These are phyloP conservation scores for Aspergillus sparsus DNA, from an alignment of 495 filamentous ascomycete species.

Conservation along the genomic window DNA sequence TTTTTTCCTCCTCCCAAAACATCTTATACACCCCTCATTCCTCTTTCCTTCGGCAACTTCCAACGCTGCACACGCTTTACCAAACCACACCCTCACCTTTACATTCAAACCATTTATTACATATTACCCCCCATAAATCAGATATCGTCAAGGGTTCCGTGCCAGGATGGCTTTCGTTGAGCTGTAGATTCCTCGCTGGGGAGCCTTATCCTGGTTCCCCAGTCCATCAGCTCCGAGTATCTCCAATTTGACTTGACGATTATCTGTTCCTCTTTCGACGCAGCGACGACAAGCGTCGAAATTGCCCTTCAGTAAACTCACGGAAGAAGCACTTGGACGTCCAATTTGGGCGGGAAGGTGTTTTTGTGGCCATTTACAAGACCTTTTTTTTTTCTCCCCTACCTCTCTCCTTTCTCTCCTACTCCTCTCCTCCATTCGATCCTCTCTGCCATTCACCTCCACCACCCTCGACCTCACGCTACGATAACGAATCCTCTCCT, in stretches of 20 bases:
- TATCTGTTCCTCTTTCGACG: slow-evolving; percentile 63
- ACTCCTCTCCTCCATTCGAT: slow-evolving; percentile 14
- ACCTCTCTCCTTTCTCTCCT: slow-evolving; percentile 17
- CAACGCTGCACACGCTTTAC: slow-evolving; percentile 34
- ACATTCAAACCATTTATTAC: slow-evolving; percentile 29
- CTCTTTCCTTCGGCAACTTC: slow-evolving; percentile 19
- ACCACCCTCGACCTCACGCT: slow-evolving; percentile 11
- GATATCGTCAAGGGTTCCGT: slow-evolving; percentile 84
- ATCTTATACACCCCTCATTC: slow-evolving; percentile 29
- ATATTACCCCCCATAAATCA: slow-evolving; percentile 33
- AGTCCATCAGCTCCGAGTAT: slow-evolving; percentile 79
- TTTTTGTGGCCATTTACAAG: slow-evolving; percentile 34
- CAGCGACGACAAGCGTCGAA: slow-evolving; percentile 45
- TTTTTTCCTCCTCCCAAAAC: slow-evolving; percentile 37
- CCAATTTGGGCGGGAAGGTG: slow-evolving; percentile 43
- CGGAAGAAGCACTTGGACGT: slow-evolving; percentile 45
- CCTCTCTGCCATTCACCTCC: slow-evolving; percentile 14
- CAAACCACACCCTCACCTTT: slow-evolving; percentile 36
- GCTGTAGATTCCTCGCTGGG: slow-evolving; percentile 91
- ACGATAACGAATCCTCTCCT: slow-evolving; percentile 14
- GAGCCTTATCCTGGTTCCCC: slow-evolving; percentile 71
- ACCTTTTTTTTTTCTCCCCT: slow-evolving; percentile 21
- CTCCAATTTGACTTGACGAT: slow-evolving; percentile 72
- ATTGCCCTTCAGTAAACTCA: slow-evolving; percentile 49
- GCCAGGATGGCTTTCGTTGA: slow-evolving; percentile 83